Evolutionary conservation across 306 rosid genomes (phyloP).

Genomic region (Malus asiatica): DNA sequence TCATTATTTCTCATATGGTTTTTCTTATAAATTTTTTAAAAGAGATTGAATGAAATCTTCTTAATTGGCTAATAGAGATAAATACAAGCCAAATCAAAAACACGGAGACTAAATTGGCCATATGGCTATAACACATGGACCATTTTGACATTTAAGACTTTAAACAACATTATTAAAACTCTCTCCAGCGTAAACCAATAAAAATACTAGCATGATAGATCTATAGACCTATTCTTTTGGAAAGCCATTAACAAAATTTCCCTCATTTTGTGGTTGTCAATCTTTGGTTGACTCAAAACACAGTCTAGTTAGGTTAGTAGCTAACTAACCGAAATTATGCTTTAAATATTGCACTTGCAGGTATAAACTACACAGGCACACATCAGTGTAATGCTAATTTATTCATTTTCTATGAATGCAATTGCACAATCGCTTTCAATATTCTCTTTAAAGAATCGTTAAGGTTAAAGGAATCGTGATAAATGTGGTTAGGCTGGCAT

Average conservation of each 20-base stretch:
- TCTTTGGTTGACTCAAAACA: conserved; percentile 4
- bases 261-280: background rate
- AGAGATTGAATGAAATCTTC: too few species aligned
- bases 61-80: too few species aligned
- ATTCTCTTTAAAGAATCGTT: background rate
- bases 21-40: too few species aligned
- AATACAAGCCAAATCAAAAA: too few species aligned
- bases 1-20: too few species aligned
- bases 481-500: conserved; percentile 8
- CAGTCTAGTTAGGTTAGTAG: background rate
- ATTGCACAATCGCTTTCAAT: background rate
- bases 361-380: background rate
- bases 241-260: background rate
- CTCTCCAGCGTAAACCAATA: background rate
- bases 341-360: background rate
- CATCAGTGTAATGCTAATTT: conserved; percentile 4
- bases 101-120: too few species aligned
- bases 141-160: too few species aligned
- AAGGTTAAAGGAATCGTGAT: conserved; percentile 11
- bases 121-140: too few species aligned
- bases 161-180: too few species aligned
- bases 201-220: background rate
- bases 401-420: conserved; percentile 12
- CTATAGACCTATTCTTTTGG: conserved; percentile 2
- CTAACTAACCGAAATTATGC: background rate